Evolutionary conservation across 805 yeast species (phyloP).

Genomic region (Priceomyces castillae): DNA sequence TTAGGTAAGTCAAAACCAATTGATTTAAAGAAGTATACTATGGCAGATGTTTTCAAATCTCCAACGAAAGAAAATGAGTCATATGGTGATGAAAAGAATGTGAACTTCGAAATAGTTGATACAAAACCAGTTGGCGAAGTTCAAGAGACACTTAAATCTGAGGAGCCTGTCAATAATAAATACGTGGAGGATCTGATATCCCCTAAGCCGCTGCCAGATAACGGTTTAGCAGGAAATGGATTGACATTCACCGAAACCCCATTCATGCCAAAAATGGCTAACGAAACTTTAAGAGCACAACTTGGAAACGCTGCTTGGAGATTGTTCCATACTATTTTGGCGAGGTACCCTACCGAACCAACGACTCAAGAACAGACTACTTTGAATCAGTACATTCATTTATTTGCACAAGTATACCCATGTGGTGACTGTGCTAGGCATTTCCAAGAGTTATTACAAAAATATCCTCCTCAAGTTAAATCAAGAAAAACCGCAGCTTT

Average conservation of each 20-base stretch:
- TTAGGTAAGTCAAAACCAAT: constrained; percentile 24
- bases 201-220: not conserved
- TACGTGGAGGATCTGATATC: not conserved
- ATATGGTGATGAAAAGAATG: not conserved
- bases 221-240: not conserved
- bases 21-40: not conserved
- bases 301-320: constrained; percentile 92
- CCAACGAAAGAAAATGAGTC: not conserved
- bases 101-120: not conserved
- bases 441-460: constrained; percentile 63
- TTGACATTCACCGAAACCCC: constrained; percentile 38
- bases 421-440: constrained; percentile 97
- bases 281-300: constrained; percentile 76
- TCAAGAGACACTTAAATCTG: not conserved
- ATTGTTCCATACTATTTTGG: constrained; percentile 83
- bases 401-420: constrained; percentile 91
- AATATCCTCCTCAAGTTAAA: constrained; percentile 82
- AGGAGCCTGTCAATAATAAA: not conserved
- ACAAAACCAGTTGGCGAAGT: not conserved
- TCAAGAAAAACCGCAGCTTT: constrained; percentile 78
- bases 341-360: constrained; percentile 89
- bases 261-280: constrained; percentile 94
- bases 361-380: constrained; percentile 59
- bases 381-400: constrained; percentile 57
- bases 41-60: not conserved